Evolutionary conservation across 805 yeast species (phyloP), one percentile per base, ranked within the genome.

Genomic region (Hanseniaspora vineae): DNA sequence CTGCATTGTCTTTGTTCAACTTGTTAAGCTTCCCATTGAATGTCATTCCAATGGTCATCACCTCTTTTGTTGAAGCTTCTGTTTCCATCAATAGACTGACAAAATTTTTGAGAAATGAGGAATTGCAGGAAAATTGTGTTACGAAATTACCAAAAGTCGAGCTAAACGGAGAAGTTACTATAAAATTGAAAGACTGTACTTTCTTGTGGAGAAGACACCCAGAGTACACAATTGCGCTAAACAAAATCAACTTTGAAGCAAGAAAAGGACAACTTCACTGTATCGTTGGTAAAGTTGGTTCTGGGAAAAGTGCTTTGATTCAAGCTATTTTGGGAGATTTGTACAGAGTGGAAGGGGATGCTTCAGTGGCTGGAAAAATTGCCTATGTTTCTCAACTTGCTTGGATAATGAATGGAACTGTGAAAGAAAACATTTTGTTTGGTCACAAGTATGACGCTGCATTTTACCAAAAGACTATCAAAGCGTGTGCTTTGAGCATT

Each of bases 391-490:
- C 95, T 2, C 97, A 89, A 66, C 80, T 84, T 39, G 94, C 98
- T 1, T 92, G 98, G 98, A 88, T 92, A 53, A 83, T 88, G 84
- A 92, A 92, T 61, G 97, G 95, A 35, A 73, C 94, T 2, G 90
- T 92, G 5, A 82, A 77, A 55, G 97, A 92, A 31, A 92, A 92
- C 60, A 85, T 92, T 58, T 64, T 88, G 46, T 92, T 92, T 66
- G 98, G 98, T 18, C 86, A 81, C 59, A 80, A 73, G 55, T 85
- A 69, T 60, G 97, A 92, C 57, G 75, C 82, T 12, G 82, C 72
- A 2, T 89, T 89, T 57, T 92, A 92, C 65, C 75, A 81, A 33
- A 74, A 73, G 54, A 90, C 95, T 0, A 66, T 92, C 19, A 77
- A 78, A 46, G 96, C 96, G 0, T 92, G 98, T 71, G 96, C 95